Evolutionary conservation across 2,329 filamentous ascomycete species (phyloP), one percentile per base, ranked within the genome.

Genomic region (Septoria petroselini): DNA sequence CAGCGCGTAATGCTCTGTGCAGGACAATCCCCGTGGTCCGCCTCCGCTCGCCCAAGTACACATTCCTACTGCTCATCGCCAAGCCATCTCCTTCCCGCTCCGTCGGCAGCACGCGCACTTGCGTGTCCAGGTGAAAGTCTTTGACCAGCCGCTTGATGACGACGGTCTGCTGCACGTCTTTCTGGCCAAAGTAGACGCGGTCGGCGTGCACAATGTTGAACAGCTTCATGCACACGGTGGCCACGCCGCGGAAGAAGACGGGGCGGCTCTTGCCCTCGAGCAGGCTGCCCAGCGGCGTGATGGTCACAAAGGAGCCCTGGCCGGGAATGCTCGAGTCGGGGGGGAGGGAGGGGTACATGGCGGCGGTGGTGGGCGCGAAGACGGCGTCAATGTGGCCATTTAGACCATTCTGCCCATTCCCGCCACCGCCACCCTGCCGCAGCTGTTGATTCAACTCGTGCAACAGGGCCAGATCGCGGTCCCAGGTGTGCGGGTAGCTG

Each of bases 111-210:
- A 97, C 78, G 25, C 84, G 77, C 7, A 97, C 82, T 17, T 86
- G 75, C 3, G 82, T 86, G 31, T 87, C 81, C 33, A 97, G 70
- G 67, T 90, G 82, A 58, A 98, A 91, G 69, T 98, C 93, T 58
- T 82, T 78, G 25, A 96, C 86, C 81, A 98, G 83, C 37, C 86
- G 82, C 63, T 82, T 84, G 63, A 98, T 87, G 8, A 98, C 81
- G 14, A 95, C 87, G 0, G 90, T 95, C 72, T 98, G 93, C 74
- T 98, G 93, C 15, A 96, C 83, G 68, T 98, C 93, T 73, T 98
- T 98, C 70, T 97, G 93, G 3, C 93, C 93, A 73, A 98, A 96
- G 72, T 95, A 93, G 4, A 89, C 88, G 37, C 79, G 79, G 49
- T 91, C 85, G 3, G 88, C 85, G 57, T 82, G 77, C 38, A 88